Evolutionary conservation across 129 eudicot species (phyloP), one percentile per base, ranked within the genome.

Genomic region (Ambrosia trifida): DNA sequence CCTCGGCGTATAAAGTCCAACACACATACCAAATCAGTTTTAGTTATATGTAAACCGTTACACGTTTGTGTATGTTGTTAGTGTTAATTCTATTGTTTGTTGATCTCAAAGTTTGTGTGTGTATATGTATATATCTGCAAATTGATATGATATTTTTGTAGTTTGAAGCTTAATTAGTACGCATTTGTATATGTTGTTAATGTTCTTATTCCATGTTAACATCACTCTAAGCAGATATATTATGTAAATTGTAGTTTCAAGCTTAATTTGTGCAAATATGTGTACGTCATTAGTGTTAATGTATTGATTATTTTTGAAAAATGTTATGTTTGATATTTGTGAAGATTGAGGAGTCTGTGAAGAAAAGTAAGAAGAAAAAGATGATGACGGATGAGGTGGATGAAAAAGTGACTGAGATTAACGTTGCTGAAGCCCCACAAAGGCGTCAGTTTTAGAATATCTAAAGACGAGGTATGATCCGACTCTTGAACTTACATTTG

Each of bases 351-450:
- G 84, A 75, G 80, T 62, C 76, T 66, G 11, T 64, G 74, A 82
- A 73, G 63, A 76, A 81, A 56, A 82, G 76, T 78, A 80, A 68
- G 81, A 81, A 84, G 78, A 91, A 88, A 79, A 88, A 85, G 83
- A 69, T 74, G 46, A 90, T 85, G 79, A 40, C 82, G 38, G 66
- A 16, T 1, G 82, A 74, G 35, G 84, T 63, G 7, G 86, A 56
- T 19, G 89, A 70, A 50, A 70, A 18, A 38, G 83, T 8, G 24
- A 83, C 73, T 17, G 85, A 16, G 69, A 73, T 92, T 32, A 83
- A 88, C 73, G 82, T 78, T 69, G 98, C 98, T 69, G 98, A 89
- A 78, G 82, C 88, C 58, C 92, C 88, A 61, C 81, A 66, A 56
- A 68, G 81, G 80, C 98, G 91, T 61, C 81, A 77, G 33, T 87